A percentile compares a stretch with the other conserved stretches of the same genome.
Evolutionary conservation across 768 basidiomycete genomes (phyloP).

Genomic region (Termitomyces sp.): DNA sequence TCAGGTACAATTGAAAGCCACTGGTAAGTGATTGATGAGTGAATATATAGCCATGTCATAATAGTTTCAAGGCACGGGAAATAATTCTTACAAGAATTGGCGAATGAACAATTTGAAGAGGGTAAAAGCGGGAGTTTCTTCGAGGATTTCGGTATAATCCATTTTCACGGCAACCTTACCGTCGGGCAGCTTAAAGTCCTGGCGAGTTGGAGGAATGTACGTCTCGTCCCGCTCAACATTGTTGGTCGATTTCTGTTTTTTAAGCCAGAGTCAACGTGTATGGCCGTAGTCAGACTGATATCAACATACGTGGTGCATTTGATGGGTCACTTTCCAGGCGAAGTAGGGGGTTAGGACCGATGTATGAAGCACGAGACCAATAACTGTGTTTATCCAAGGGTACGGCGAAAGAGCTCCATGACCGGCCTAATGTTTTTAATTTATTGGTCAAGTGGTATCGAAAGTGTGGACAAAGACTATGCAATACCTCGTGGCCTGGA

Average conservation of each 20-base stretch:
- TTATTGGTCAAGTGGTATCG: neutral
- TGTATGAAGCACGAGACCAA: slow-evolving; percentile 39
- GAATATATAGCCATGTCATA: neutral
- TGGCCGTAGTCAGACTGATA: neutral
- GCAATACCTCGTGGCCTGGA: slow-evolving; percentile 40
- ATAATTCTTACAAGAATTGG: slow-evolving; percentile 39
- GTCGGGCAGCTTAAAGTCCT: slow-evolving; percentile 38
- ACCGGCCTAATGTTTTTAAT: slow-evolving; percentile 32
- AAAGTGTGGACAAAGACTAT: neutral
- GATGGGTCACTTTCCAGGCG: slow-evolving; percentile 65
- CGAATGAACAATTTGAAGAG: slow-evolving; percentile 43
- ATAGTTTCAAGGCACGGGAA: neutral
- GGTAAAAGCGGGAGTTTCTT: slow-evolving; percentile 47
- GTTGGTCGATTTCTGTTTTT: slow-evolving; percentile 36
- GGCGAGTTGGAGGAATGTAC: slow-evolving; percentile 47
- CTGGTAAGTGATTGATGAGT: slow-evolving; percentile 18
- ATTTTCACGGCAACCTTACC: slow-evolving; percentile 32
- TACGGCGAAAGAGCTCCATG: slow-evolving; percentile 43
- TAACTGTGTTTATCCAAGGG: slow-evolving; percentile 27
- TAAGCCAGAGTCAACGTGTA: neutral
- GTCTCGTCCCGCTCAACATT: slow-evolving; percentile 72
- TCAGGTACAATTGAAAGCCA: slow-evolving; percentile 41
- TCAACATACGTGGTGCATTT: slow-evolving; percentile 53
- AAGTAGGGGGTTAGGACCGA: slow-evolving; percentile 53
- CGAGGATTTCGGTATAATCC: slow-evolving; percentile 42